Conservation (phyloP, 2,329 filamentous ascomycete species). For the Fragosphaeria purpurea region DNA sequence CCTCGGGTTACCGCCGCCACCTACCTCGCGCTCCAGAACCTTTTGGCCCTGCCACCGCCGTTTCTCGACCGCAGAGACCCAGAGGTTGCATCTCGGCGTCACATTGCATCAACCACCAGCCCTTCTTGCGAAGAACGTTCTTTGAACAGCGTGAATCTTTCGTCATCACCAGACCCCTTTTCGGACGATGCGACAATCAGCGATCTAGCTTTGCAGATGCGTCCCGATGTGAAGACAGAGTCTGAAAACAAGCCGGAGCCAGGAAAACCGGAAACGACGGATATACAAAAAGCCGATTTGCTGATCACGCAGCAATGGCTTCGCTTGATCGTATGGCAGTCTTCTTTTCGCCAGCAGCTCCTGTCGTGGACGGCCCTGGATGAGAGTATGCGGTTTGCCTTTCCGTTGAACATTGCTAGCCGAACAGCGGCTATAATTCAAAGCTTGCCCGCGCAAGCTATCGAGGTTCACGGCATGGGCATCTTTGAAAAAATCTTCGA, state of each 20-base stretch:
- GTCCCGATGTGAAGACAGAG: not conserved
- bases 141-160: slow-evolving; percentile 7
- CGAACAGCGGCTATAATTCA: slow-evolving; percentile 39
- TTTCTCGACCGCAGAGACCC: slow-evolving; percentile 17
- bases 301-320: slow-evolving; percentile 63
- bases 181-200: not conserved
- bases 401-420: slow-evolving; percentile 51
- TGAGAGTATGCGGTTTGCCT: slow-evolving; percentile 50
- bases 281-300: slow-evolving; percentile 59
- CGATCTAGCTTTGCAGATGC: not conserved
- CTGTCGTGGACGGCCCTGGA: slow-evolving; percentile 50
- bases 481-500: slow-evolving; percentile 42
- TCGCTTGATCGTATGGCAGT: slow-evolving; percentile 61
- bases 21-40: slow-evolving; percentile 25
- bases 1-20: slow-evolving; percentile 24
- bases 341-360: slow-evolving; percentile 55
- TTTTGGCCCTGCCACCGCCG: slow-evolving; percentile 22
- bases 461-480: slow-evolving; percentile 39
- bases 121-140: slow-evolving; percentile 33
- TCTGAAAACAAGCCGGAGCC: slow-evolving; percentile 17
- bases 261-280: slow-evolving; percentile 32
- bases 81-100: slow-evolving; percentile 4
- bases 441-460: slow-evolving; percentile 28
- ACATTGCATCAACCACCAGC: slow-evolving; percentile 2
- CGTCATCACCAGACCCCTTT: not conserved